A percentile compares a stretch with the other conserved stretches of the same genome.
These are phyloP conservation scores for Terfezia claveryi DNA, from an alignment of 495 filamentous ascomycete species.

Conservation along the genomic window DNA sequence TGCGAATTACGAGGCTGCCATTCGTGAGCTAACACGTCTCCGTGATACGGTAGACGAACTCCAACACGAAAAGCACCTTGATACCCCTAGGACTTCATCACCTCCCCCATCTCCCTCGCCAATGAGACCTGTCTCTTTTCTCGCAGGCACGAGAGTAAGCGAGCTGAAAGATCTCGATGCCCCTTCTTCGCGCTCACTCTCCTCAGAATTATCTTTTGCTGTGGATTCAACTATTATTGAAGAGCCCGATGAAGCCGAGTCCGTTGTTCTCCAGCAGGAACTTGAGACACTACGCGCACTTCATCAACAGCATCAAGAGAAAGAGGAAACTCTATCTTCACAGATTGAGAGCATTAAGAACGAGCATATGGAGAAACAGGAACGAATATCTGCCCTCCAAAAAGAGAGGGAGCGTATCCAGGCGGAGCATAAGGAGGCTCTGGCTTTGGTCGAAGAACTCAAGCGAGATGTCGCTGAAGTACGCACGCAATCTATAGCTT, in stretches of 20 bases:
- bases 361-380: constrained; percentile 53
- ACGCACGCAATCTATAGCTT: constrained; percentile 39
- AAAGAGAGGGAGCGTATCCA: constrained; percentile 65
- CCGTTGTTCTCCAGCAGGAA: constrained; percentile 19
- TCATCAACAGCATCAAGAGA: constrained; percentile 1
- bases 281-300: constrained; percentile 14
- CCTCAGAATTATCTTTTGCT: constrained; percentile 85
- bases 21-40: constrained; percentile 57
- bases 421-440: constrained; percentile 53
- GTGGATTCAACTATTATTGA: constrained; percentile 54
- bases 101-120: constrained; percentile 34
- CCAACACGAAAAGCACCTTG: constrained; percentile 37
- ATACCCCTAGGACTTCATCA: constrained; percentile 23
- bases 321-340: constrained; percentile 22
- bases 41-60: constrained; percentile 75
- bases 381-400: constrained; percentile 43
- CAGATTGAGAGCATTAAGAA: constrained; percentile 44
- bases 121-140: constrained; percentile 69
- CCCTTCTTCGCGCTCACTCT: constrained; percentile 84
- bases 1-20: constrained; percentile 74
- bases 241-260: constrained; percentile 37
- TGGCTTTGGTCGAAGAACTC: constrained; percentile 70
- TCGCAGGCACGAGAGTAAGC: constrained; percentile 60
- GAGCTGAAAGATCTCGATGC: constrained; percentile 46
- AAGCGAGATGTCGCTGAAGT: constrained; percentile 65